phyloP scores from a whole-genome alignment of 2,329 filamentous ascomycete species.

The Ceratocystis smalleyi region DNA sequence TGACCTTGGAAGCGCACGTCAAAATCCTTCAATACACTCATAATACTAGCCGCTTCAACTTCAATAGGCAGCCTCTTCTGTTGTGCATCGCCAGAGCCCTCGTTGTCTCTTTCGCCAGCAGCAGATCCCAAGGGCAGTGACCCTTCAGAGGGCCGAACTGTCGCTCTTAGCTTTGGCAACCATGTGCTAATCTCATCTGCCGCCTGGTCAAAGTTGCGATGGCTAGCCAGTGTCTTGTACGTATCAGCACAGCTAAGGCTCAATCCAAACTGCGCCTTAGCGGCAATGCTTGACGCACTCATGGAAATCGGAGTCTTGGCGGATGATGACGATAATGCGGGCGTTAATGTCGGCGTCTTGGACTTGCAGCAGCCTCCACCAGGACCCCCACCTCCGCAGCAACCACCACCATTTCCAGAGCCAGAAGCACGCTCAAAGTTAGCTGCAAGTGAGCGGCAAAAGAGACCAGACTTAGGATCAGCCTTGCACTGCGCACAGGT shows the following conservation, averaged over 20 bases:
- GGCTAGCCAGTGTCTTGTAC: constrained; percentile 62
- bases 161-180: constrained; percentile 56
- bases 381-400: constrained; percentile 46
- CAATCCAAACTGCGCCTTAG: constrained; percentile 29
- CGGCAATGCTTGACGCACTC: constrained; percentile 15
- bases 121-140: constrained; percentile 21
- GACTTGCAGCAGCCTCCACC: constrained; percentile 52
- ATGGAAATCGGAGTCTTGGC: background rate
- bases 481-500: constrained; percentile 64
- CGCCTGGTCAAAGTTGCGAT: constrained; percentile 59
- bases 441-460: constrained; percentile 67
- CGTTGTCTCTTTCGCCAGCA: background rate
- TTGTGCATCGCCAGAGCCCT: constrained; percentile 14
- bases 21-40: constrained; percentile 71
- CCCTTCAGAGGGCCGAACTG: constrained; percentile 23
- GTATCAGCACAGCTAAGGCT: constrained; percentile 61
- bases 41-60: constrained; percentile 69
- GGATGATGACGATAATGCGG: constrained; percentile 23
- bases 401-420: constrained; percentile 32
- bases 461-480: constrained; percentile 65
- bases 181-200: constrained; percentile 60
- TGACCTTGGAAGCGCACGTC: constrained; percentile 49
- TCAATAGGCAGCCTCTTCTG: constrained; percentile 46
- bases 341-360: constrained; percentile 20
- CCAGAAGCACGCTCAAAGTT: constrained; percentile 35